Percentiles rank a stretch among this genome's conserved stretches.
These are phyloP conservation scores for Verticillium tricorpus DNA, from an alignment of 2,329 filamentous ascomycete species.

Conservation along the genomic window DNA sequence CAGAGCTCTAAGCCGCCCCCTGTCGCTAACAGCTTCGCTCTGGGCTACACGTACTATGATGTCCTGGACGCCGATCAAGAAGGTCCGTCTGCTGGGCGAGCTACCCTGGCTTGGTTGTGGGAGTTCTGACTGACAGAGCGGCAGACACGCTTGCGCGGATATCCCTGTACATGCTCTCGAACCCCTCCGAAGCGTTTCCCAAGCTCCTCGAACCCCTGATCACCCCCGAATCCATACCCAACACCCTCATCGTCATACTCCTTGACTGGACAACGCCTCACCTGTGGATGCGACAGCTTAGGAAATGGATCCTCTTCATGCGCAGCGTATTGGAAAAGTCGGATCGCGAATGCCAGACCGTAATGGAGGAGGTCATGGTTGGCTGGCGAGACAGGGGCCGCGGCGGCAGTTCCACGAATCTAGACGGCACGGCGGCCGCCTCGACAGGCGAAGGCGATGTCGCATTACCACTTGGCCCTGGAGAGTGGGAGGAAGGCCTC, in stretches of 20 bases:
- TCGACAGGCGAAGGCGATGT: constrained; percentile 61
- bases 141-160: constrained; percentile 84
- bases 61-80: constrained; percentile 92
- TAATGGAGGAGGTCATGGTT: constrained; percentile 82
- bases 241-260: constrained; percentile 85
- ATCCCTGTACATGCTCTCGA: constrained; percentile 84
- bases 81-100: constrained; percentile 45
- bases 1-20: constrained; percentile 62
- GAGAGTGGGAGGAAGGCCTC: constrained; percentile 88
- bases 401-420: constrained; percentile 55
- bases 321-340: constrained; percentile 71
- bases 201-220: constrained; percentile 80
- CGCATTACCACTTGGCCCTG: constrained; percentile 73
- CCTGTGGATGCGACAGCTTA: constrained; percentile 83
- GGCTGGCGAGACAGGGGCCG: constrained; percentile 74
- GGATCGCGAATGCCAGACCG: constrained; percentile 70
- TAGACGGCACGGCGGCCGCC: constrained; percentile 57
- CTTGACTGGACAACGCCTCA: constrained; percentile 94
- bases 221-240: constrained; percentile 75
- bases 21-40: constrained; percentile 84
- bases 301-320: constrained; percentile 84
- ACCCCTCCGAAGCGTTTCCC: constrained; percentile 76
- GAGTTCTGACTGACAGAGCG: not conserved
- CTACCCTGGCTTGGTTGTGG: not conserved
- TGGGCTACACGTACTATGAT: constrained; percentile 94